Conservation (phyloP, 2,329 filamentous ascomycete genomes). For the Penicillium polonicum region DNA sequence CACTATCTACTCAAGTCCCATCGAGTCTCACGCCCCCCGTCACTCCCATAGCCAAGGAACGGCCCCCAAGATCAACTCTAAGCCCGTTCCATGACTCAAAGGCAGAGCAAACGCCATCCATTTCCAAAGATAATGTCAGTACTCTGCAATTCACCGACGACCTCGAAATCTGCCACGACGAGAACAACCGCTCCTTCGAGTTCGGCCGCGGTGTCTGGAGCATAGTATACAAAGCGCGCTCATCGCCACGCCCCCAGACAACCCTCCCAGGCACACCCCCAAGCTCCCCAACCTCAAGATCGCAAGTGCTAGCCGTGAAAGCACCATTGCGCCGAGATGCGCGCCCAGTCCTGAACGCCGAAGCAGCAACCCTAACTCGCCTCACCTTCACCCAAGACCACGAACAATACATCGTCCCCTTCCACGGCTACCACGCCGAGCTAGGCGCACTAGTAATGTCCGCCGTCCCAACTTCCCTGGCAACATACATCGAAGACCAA, state of each 20-base stretch:
- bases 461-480: slow-evolving; percentile 45
- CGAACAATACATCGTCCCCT: slow-evolving; percentile 44
- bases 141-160: slow-evolving; percentile 33
- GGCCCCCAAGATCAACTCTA: slow-evolving; percentile 4
- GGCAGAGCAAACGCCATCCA: not conserved
- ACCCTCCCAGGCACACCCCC: slow-evolving; percentile 30
- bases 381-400: slow-evolving; percentile 34
- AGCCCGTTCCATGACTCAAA: slow-evolving; percentile 7
- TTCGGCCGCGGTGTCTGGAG: slow-evolving; percentile 51
- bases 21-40: slow-evolving; percentile 37
- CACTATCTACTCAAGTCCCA: slow-evolving; percentile 13
- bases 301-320: slow-evolving; percentile 46
- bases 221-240: slow-evolving; percentile 46
- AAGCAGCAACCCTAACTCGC: slow-evolving; percentile 45
- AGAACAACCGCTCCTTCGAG: slow-evolving; percentile 32
- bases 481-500: slow-evolving; percentile 42
- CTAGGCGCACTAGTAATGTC: slow-evolving; percentile 45
- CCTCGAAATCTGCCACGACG: slow-evolving; percentile 34
- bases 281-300: slow-evolving; percentile 36
- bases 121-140: slow-evolving; percentile 7
- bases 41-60: slow-evolving; percentile 32
- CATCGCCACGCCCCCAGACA: slow-evolving; percentile 15
- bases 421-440: slow-evolving; percentile 44
- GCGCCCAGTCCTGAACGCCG: slow-evolving; percentile 40
- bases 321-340: slow-evolving; percentile 44